phyloP scores from a whole-genome alignment of 1,284 basidiomycete genomes.

The Inonotus obliquus region DNA sequence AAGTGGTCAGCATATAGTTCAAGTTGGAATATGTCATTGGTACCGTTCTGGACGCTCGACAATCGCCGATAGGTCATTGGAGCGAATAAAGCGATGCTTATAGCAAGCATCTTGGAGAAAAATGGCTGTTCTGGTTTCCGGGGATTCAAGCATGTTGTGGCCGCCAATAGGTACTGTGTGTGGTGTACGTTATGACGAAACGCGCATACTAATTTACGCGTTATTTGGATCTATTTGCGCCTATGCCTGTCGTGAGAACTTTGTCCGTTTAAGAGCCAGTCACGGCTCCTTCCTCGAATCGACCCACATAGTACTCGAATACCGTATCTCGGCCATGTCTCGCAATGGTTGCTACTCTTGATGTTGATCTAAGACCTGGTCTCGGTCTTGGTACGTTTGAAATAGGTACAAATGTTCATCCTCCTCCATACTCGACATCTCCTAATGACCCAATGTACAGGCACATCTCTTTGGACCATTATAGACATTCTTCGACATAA shows the following conservation, averaged over 20 bases:
- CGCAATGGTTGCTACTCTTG: slow-evolving; percentile 59
- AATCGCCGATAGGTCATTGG: slow-evolving; percentile 64
- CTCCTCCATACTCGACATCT: slow-evolving; percentile 12
- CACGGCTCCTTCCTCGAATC: no score
- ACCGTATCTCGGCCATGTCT: background rate
- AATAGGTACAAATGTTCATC: slow-evolving; percentile 44
- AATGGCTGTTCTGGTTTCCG: slow-evolving; percentile 21
- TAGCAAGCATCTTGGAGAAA: slow-evolving; percentile 66
- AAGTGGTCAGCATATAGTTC: background rate
- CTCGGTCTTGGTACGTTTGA: slow-evolving; percentile 73
- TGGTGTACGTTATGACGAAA: background rate
- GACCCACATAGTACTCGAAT: no score
- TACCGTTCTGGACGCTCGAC: slow-evolving; percentile 85
- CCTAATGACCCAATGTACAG: slow-evolving; percentile 34
- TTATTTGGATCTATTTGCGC: slow-evolving; percentile 4
- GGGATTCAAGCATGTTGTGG: background rate
- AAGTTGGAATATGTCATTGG: background rate
- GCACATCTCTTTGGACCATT: slow-evolving; percentile 77
- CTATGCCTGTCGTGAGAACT: background rate
- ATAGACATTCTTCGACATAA: slow-evolving; percentile 68
- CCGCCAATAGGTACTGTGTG: no score
- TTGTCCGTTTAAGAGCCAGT: background rate
- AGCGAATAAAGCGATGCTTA: slow-evolving; percentile 76
- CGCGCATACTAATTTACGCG: background rate
- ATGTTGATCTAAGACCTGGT: slow-evolving; percentile 77